Evolutionary conservation across 176 grass and related monocot genomes (phyloP).

Genomic region (Oryza punctata): DNA sequence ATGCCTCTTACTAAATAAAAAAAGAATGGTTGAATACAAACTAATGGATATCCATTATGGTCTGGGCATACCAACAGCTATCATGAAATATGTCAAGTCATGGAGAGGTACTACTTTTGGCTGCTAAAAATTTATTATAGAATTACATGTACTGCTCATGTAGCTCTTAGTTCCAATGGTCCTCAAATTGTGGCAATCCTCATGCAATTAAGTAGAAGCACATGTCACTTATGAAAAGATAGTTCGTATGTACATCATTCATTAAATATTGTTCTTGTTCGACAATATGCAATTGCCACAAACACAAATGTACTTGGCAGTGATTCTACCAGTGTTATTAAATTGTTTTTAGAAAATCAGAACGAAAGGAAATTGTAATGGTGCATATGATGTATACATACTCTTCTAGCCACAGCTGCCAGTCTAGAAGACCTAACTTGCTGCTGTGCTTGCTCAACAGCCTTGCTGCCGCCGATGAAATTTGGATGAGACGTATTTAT

Average conservation of each 20-base stretch:
- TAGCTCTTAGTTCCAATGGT: background rate
- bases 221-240: background rate
- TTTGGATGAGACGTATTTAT: conserved; percentile 97
- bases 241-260: background rate
- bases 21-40: conserved; percentile 14
- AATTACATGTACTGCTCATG: background rate
- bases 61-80: background rate
- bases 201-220: background rate
- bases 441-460: conserved; percentile 87
- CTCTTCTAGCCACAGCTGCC: conserved; percentile 66
- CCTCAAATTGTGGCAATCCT: background rate
- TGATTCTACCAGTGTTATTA: background rate
- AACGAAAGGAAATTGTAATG: conserved; percentile 3
- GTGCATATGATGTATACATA: conserved; percentile 35
- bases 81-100: background rate
- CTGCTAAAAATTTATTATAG: background rate
- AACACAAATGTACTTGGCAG: background rate
- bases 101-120: background rate
- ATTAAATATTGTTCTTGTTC: background rate
- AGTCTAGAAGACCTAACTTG: conserved; percentile 76
- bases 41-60: background rate
- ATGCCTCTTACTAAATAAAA: background rate
- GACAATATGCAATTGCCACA: background rate
- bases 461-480: conserved; percentile 96
- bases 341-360: background rate